Conservation (phyloP, 768 basidiomycete genomes). For the Mycena metata region DNA sequence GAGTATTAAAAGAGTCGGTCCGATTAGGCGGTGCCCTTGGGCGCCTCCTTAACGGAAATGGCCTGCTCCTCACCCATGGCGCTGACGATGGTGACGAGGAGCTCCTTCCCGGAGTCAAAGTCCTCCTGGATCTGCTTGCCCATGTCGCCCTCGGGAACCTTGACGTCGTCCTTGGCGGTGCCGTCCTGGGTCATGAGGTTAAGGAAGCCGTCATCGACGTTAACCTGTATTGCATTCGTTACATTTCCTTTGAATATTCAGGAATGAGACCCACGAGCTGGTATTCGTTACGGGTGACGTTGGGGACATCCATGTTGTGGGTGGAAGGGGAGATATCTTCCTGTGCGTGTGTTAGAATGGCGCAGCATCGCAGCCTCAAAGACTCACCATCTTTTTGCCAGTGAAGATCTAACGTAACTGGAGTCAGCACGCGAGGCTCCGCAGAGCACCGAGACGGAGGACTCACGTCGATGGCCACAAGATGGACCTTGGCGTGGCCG, state of each 20-base stretch:
- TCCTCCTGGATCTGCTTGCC: slow-evolving; percentile 76
- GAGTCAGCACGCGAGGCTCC: slow-evolving; percentile 32
- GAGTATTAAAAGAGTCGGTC: slow-evolving; percentile 11
- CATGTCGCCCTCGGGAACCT: slow-evolving; percentile 87
- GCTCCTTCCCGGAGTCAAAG: slow-evolving; percentile 91
- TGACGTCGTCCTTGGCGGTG: slow-evolving; percentile 91
- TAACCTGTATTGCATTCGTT: slow-evolving; percentile 62
- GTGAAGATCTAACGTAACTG: slow-evolving; percentile 88
- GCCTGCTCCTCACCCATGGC: slow-evolving; percentile 90
- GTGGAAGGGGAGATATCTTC: slow-evolving; percentile 97
- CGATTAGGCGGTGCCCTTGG: slow-evolving; percentile 60
- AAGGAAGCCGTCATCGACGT: slow-evolving; percentile 95
- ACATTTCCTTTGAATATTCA: too few relatives aligned
- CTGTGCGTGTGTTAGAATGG: slow-evolving; percentile 54
- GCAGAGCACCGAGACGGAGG: slow-evolving; percentile 8
- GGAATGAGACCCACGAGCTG: slow-evolving; percentile 73
- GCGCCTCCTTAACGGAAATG: slow-evolving; percentile 89
- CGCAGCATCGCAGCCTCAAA: slow-evolving; percentile 19
- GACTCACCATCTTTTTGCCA: slow-evolving; percentile 91
- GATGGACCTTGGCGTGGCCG: slow-evolving; percentile 99
- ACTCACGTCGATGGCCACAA: slow-evolving; percentile 95
- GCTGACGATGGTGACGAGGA: slow-evolving; percentile 86
- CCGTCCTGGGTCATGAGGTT: slow-evolving; percentile 93
- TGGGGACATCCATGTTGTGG: slow-evolving; percentile 99
- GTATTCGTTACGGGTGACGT: slow-evolving; percentile 92